Evolutionary conservation across 257 asterid species (phyloP).

Genomic region (Solanum habrochaites): DNA sequence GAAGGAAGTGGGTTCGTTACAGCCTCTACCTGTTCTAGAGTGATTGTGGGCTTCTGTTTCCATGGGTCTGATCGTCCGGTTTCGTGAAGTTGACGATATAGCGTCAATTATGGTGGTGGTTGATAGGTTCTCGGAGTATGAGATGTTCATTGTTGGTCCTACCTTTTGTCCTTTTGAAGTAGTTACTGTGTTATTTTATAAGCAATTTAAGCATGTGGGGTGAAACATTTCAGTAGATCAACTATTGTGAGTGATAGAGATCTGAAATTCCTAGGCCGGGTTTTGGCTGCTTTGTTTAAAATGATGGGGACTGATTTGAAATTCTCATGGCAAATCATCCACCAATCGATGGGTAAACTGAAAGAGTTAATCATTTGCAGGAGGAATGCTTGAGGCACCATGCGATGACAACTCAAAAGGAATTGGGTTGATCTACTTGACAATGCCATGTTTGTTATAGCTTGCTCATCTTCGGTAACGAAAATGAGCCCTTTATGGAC

Average conservation of each 20-base stretch:
- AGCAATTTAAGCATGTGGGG: neutral
- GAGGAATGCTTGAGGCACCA: neutral
- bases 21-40: neutral
- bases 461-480: neutral
- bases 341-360: neutral
- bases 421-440: neutral
- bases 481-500: neutral
- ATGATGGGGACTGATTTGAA: neutral
- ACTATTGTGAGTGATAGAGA: neutral
- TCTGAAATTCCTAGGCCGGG: neutral
- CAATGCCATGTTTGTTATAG: neutral
- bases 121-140: neutral
- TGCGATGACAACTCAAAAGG: neutral
- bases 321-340: neutral
- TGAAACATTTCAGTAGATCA: neutral
- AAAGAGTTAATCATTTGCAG: neutral
- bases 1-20: neutral
- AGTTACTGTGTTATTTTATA: neutral
- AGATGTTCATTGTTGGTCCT: neutral
- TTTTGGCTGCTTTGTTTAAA: neutral
- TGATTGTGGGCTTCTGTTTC: neutral
- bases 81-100: neutral
- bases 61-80: neutral
- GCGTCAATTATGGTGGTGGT: neutral
- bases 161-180: neutral